phyloP scores from a whole-genome alignment of 129 eudicot genomes.

The Solidago caesia region DNA sequence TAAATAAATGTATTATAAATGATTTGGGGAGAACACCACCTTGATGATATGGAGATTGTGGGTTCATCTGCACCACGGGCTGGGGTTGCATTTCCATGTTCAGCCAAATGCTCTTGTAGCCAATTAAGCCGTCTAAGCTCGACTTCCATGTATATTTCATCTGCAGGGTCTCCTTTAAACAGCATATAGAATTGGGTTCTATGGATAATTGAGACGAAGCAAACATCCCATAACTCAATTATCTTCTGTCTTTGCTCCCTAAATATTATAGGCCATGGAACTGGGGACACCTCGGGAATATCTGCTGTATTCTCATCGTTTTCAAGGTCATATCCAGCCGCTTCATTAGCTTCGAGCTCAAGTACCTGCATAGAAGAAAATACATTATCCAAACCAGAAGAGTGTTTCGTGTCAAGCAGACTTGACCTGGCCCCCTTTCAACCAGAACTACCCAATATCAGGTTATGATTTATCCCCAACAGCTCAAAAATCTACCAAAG shows the following conservation, averaged over 20 bases:
- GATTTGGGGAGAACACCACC: slow-evolving; percentile 39
- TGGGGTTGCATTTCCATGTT: slow-evolving; percentile 83
- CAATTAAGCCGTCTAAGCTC: slow-evolving; percentile 89
- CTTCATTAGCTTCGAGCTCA: slow-evolving; percentile 94
- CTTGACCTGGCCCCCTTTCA: neutral
- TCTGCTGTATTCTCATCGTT: slow-evolving; percentile 48
- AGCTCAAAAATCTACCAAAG: neutral
- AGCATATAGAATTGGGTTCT: slow-evolving; percentile 91
- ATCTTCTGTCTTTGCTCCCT: slow-evolving; percentile 89
- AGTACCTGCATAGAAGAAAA: slow-evolving; percentile 55
- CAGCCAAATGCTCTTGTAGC: slow-evolving; percentile 82
- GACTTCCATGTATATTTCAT: slow-evolving; percentile 90
- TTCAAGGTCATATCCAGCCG: slow-evolving; percentile 78
- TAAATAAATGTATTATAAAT: too few relatives aligned
- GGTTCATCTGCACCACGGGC: slow-evolving; percentile 78
- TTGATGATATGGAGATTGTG: slow-evolving; percentile 77
- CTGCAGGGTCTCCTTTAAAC: slow-evolving; percentile 90
- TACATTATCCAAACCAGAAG: neutral
- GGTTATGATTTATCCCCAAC: neutral
- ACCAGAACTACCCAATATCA: neutral
- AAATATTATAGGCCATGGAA: slow-evolving; percentile 61
- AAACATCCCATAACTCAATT: slow-evolving; percentile 86
- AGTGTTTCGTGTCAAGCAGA: neutral
- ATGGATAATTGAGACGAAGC: slow-evolving; percentile 86
- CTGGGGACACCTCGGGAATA: slow-evolving; percentile 49